phyloP scores from a whole-genome alignment of 148 eudicot species.

The Chenopodium berlandieri region DNA sequence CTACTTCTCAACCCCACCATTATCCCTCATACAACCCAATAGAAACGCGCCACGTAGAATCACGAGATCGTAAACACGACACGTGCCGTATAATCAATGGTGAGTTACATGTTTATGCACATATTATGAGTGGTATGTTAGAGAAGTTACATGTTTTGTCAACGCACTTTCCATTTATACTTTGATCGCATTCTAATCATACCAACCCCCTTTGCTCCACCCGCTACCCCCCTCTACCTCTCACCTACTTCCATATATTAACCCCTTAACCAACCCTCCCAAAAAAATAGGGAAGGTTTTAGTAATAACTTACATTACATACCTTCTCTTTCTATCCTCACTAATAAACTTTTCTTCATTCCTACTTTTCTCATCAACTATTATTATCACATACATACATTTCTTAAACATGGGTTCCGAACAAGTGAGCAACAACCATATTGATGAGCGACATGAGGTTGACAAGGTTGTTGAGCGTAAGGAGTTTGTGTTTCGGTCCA shows the following conservation, averaged over 20 bases:
- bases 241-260: conserved; percentile 38
- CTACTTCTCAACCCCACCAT: conserved; percentile 15
- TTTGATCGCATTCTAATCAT: conserved; percentile 5
- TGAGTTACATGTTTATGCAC: neutral
- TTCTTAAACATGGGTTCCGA: conserved; percentile 26
- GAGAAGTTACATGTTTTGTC: conserved; percentile 16
- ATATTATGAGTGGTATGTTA: neutral
- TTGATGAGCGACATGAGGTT: neutral
- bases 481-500: conserved; percentile 56
- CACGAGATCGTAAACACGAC: neutral
- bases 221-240: conserved; percentile 26
- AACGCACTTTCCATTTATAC: conserved; percentile 24
- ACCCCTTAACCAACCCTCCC: conserved; percentile 17
- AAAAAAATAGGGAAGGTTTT: conserved; percentile 5
- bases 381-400: neutral
- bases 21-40: neutral
- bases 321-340: conserved; percentile 11
- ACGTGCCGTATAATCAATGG: conserved; percentile 9
- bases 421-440: conserved; percentile 5
- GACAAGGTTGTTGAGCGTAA: neutral
- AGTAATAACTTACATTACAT: neutral
- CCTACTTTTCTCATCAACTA: neutral
- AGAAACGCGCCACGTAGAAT: neutral
- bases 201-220: conserved; percentile 23
- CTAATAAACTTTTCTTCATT: neutral